phyloP scores from a whole-genome alignment of 164 flowering plant genomes.

The Aristolochia fimbriata region DNA sequence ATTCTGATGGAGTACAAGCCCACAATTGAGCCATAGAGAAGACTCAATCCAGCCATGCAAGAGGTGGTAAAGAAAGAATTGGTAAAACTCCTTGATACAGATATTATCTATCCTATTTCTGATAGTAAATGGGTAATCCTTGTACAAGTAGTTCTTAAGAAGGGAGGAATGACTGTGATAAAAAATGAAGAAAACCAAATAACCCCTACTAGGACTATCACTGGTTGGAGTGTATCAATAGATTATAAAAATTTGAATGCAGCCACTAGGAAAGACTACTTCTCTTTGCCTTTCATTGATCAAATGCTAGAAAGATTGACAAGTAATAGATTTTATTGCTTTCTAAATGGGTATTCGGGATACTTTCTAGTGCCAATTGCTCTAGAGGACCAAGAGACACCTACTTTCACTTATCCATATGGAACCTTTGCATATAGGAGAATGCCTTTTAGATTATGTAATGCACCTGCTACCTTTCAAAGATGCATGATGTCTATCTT shows the following conservation, averaged over 20 bases:
- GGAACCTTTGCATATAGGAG: no score
- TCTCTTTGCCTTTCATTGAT: conserved; percentile 6
- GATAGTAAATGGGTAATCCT: conserved; percentile 8
- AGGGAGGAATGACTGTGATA: background rate
- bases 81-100: background rate
- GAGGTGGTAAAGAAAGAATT: conserved; percentile 4
- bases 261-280: conserved; percentile 6
- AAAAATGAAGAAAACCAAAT: background rate
- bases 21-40: conserved; percentile 5
- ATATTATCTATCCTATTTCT: conserved; percentile 6
- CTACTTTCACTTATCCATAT: conserved; percentile 5
- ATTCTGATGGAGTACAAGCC: conserved; percentile 9
- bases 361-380: conserved; percentile 4
- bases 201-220: background rate
- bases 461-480: no score
- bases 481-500: no score
- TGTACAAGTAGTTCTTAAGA: conserved; percentile 2
- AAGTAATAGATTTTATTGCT: conserved; percentile 1
- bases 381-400: conserved; percentile 1
- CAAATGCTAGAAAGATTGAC: no score
- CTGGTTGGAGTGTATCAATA: conserved; percentile 2
- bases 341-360: conserved; percentile 7
- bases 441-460: no score
- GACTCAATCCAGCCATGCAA: conserved; percentile 4
- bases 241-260: conserved; percentile 1